Evolutionary conservation across 768 basidiomycete species (phyloP).

Genomic region (Cystofilobasidium ferigula): DNA sequence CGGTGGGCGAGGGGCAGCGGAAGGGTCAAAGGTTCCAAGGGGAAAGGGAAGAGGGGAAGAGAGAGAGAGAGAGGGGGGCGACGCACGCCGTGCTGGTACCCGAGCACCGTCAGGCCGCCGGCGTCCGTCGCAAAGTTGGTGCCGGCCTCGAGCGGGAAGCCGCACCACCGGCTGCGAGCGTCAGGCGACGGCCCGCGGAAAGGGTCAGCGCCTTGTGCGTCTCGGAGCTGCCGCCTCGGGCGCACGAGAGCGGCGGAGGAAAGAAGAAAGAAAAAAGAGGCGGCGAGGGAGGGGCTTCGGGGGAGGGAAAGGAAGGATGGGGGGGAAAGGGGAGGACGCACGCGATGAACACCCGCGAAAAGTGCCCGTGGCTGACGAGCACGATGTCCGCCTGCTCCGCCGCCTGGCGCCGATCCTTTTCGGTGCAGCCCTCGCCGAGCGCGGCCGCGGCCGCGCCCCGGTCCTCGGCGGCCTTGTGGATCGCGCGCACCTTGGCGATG

Average conservation of each 20-base stretch:
- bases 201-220: too few relatives aligned
- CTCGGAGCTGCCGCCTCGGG: not conserved
- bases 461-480: slow-evolving; percentile 21
- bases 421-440: not conserved
- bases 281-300: too few relatives aligned
- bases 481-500: slow-evolving; percentile 23
- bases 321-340: not conserved
- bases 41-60: not conserved
- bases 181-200: too few relatives aligned
- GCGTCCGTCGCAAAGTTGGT: slow-evolving; percentile 24
- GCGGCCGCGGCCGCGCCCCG: not conserved
- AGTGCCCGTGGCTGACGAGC: slow-evolving; percentile 23
- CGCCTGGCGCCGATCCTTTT: slow-evolving; percentile 19
- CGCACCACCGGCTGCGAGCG: slow-evolving; percentile 25
- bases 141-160: slow-evolving; percentile 25
- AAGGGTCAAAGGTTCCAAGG: too few relatives aligned
- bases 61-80: not conserved
- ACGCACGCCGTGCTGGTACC: slow-evolving; percentile 25
- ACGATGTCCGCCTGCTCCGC: slow-evolving; percentile 23
- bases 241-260: not conserved
- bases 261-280: too few relatives aligned
- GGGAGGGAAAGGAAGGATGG: too few relatives aligned
- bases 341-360: slow-evolving; percentile 13
- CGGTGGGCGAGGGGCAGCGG: too few relatives aligned
- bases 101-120: slow-evolving; percentile 16